Percentiles rank a stretch among this genome's conserved stretches.
Evolutionary conservation across 2,329 filamentous ascomycete species (phyloP).

Genomic region (Calonectria honghensis): DNA sequence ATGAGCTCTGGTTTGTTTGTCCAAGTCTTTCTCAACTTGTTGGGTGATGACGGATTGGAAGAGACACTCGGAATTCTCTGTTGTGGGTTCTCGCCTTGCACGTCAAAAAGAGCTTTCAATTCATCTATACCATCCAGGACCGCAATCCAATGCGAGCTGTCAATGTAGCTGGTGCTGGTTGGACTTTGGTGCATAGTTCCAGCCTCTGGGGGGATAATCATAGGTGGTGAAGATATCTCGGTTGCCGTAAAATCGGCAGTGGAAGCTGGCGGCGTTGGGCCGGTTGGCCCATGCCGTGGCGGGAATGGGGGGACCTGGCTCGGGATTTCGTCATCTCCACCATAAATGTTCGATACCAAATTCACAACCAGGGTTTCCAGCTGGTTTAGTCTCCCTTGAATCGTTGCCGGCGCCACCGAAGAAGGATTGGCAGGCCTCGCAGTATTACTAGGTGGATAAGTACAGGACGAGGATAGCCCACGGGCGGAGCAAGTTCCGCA

Average conservation of each 20-base stretch:
- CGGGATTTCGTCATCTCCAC: background rate
- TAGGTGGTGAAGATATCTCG: background rate
- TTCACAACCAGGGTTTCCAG: constrained; percentile 8
- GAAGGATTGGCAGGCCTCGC: background rate
- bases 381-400: constrained; percentile 3
- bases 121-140: constrained; percentile 1
- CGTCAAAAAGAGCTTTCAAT: constrained; percentile 7
- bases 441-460: background rate
- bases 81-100: background rate
- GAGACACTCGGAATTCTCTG: background rate
- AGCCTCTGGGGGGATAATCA: background rate
- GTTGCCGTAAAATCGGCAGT: background rate
- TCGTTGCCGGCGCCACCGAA: background rate
- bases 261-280: background rate
- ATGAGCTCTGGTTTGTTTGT: background rate
- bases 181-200: background rate
- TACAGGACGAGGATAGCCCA: background rate
- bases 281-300: background rate
- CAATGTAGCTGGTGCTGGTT: background rate
- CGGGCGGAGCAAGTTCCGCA: constrained; percentile 9
- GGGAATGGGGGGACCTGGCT: background rate
- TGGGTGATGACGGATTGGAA: background rate
- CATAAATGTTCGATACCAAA: background rate
- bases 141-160: constrained; percentile 10
- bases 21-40: background rate